Conservation (phyloP, 441 rosid genomes). For the Populus hybrid region DNA sequence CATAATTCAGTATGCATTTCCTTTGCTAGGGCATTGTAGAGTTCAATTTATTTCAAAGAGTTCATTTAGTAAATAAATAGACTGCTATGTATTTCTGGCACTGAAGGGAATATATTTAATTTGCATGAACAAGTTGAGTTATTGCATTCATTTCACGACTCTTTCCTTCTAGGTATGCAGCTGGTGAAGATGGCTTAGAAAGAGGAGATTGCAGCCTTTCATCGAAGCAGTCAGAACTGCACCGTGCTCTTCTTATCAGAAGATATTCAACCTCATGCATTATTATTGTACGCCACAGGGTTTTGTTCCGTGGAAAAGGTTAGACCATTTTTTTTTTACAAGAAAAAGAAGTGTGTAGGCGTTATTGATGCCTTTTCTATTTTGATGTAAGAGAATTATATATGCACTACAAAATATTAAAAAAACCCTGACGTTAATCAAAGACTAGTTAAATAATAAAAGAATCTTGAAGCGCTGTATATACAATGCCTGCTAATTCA, state of each 20-base stretch:
- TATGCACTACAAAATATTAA: no score
- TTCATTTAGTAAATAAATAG: not conserved
- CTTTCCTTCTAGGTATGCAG: constrained; percentile 8
- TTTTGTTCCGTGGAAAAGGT: no score
- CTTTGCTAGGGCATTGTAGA: not conserved
- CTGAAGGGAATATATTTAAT: not conserved
- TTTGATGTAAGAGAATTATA: no score
- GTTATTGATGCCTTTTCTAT: no score
- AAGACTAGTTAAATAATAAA: no score
- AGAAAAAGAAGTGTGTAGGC: no score
- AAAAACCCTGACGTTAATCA: no score
- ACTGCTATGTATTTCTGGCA: not conserved
- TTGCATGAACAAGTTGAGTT: not conserved
- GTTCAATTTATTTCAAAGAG: not conserved
- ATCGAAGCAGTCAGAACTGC: constrained; percentile 4
- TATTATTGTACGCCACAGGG: no score
- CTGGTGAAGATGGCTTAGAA: constrained; percentile 5
- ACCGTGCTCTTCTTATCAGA: not conserved
- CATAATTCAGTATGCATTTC: not conserved
- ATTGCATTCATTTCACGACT: constrained; percentile 7
- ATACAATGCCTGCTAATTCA: no score
- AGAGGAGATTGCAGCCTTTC: constrained; percentile 2
- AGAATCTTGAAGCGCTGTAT: not conserved
- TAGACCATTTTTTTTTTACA: no score
- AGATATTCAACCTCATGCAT: not conserved